Percentiles rank a stretch among this genome's conserved stretches.
Conservation (phyloP, 1,284 basidiomycete species). For the Earliella scabrosa region DNA sequence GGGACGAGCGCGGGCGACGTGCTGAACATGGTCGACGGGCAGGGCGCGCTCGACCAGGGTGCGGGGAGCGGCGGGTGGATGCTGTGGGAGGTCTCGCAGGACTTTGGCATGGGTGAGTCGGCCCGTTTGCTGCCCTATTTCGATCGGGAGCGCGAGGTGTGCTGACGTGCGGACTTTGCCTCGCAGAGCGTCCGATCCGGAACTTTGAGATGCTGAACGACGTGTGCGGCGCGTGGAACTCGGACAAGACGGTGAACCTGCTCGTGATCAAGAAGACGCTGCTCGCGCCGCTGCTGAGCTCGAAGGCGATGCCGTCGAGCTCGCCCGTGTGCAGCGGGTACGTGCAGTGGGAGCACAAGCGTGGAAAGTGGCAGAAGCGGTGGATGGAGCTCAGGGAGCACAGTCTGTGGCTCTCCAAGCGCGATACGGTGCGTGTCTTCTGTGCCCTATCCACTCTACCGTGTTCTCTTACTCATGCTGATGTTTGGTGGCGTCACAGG, state of each 20-base stretch:
- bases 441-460: no score
- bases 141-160: neutral
- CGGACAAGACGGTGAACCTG: conserved; percentile 74
- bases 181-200: conserved; percentile 81
- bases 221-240: conserved; percentile 83
- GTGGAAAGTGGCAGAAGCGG: conserved; percentile 91
- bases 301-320: conserved; percentile 68
- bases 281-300: conserved; percentile 57
- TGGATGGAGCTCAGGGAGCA: conserved; percentile 87
- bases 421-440: conserved; percentile 67
- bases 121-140: neutral
- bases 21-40: conserved; percentile 60
- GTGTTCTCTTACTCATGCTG: no score
- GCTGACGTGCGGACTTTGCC: conserved; percentile 1
- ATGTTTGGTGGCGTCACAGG: conserved; percentile 45
- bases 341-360: conserved; percentile 85
- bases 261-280: conserved; percentile 79
- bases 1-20: conserved; percentile 69
- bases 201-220: conserved; percentile 79
- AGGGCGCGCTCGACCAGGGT: conserved; percentile 62
- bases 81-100: conserved; percentile 79
- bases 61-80: conserved; percentile 72
- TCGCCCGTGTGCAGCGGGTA: conserved; percentile 75
- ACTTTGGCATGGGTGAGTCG: conserved; percentile 82
- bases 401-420: conserved; percentile 83